Conservation (phyloP, 2,329 filamentous ascomycete species). For the Paecilomyces fulvus region DNA sequence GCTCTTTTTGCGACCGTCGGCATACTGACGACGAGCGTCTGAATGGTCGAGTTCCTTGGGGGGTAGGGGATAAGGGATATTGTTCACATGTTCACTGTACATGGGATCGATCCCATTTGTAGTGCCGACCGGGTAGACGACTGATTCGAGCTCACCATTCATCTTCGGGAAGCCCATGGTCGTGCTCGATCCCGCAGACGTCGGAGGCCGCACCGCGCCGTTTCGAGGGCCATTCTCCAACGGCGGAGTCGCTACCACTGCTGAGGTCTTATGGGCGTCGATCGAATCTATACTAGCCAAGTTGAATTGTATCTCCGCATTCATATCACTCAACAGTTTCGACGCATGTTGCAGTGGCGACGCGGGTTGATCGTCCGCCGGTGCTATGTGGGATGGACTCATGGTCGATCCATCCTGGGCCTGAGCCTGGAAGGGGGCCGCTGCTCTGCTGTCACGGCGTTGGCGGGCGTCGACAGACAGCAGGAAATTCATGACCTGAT, state of each 20-base stretch:
- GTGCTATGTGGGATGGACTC: constrained; percentile 38
- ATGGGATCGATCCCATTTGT: constrained; percentile 91
- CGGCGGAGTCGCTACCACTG: constrained; percentile 49
- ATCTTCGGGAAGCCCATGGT: constrained; percentile 44
- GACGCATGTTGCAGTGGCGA: constrained; percentile 61
- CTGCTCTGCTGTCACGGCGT: constrained; percentile 50
- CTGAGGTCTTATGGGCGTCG: constrained; percentile 48
- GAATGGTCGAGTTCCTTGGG: constrained; percentile 51
- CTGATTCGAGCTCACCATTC: constrained; percentile 53
- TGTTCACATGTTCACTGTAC: constrained; percentile 87
- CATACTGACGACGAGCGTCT: constrained; percentile 38
- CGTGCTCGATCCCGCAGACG: constrained; percentile 40
- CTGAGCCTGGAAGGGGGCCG: constrained; percentile 34
- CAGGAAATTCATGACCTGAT: constrained; percentile 61
- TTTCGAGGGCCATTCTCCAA: constrained; percentile 44
- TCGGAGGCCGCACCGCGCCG: constrained; percentile 33
- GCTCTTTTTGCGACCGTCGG: constrained; percentile 53
- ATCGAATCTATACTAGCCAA: constrained; percentile 56
- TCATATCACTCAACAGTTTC: constrained; percentile 57
- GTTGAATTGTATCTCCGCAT: constrained; percentile 57
- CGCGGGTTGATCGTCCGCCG: constrained; percentile 54
- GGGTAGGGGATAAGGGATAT: constrained; percentile 77
- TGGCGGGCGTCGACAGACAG: constrained; percentile 57
- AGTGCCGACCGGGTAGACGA: constrained; percentile 86
- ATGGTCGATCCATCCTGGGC: constrained; percentile 31